Base-by-base conservation (phyloP, 2,329 filamentous ascomycete species). In the Fusarium hainanense region DNA sequence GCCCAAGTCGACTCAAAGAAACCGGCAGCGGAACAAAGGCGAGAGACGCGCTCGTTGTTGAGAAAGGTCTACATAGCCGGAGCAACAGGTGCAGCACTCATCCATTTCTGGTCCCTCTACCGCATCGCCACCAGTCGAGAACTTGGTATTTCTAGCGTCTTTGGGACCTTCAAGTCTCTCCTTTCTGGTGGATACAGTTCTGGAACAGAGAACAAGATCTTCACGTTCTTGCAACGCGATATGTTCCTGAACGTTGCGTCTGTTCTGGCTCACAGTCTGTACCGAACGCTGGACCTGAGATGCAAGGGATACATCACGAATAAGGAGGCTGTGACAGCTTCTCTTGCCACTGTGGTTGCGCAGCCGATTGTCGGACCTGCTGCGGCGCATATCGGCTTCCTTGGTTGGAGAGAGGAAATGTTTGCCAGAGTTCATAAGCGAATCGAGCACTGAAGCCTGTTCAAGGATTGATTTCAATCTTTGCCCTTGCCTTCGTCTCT, bases 381-480 rank as follows among this genome's bases (percentile, higher is more conserved):
- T 23, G 62, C 62, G 21, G 30, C 34, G 14, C 62, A 65, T 6
- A 59, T 65, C 3, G 47, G 46, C 3, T 52, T 65, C 7, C 25
- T 65, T 13, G 60, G 60, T 0, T 65, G 62, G 60, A 32, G 62
- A 4, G 62, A 65, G 6, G 41, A 60, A 6, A 23, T 59, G 5
- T 58, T 64, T 25, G 25, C 25, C 11, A 18, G 34, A 7, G 20
- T 52, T 8, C 25, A 52, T 1, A 52, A 52, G 14, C 16, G 13
- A 6, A 28, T 52, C 4, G 21, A n/a, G 18, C 18, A 37, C 6
- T 37, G n/a, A 10, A 21, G 21, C 21, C 21, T 21, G 21, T 21
- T 4, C 21, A 21, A 3, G 21, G 3, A 21, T 21, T 21, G 21
- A 3, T 21, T 21, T 21, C 21, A 21, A 21, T 4, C 21, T 21